A percentile compares a stretch with the other conserved stretches of the same genome.
These are phyloP conservation scores for Colletotrichum sp. DNA, from an alignment of 2,329 filamentous ascomycete genomes.

Conservation along the genomic window DNA sequence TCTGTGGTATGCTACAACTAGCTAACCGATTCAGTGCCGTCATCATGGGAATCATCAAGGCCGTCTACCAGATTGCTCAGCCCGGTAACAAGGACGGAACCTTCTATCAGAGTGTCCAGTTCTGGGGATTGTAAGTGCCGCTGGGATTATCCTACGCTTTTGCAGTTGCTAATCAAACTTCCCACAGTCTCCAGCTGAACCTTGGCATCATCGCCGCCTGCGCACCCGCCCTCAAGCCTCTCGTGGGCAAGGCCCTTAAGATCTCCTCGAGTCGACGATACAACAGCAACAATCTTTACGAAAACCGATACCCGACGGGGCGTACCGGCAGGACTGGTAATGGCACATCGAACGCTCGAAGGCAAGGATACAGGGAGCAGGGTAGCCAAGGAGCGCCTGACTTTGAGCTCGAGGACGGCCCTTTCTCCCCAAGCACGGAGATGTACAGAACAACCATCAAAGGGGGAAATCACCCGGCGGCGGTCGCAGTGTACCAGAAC, in stretches of 20 bases:
- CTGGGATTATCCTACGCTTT: background rate
- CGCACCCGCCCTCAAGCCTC: conserved; percentile 41
- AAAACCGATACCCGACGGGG: conserved; percentile 11
- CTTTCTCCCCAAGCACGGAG: background rate
- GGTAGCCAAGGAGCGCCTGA: conserved; percentile 6
- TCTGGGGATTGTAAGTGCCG: conserved; percentile 38
- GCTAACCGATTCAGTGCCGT: conserved; percentile 34
- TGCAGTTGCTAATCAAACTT: background rate
- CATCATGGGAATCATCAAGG: conserved; percentile 43
- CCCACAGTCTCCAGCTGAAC: conserved; percentile 41
- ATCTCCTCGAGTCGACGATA: conserved; percentile 23
- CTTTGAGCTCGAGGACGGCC: background rate
- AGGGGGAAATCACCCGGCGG: background rate
- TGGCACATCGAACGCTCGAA: background rate
- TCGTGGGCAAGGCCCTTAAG: conserved; percentile 34
- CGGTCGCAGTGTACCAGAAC: background rate
- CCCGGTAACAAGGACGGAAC: conserved; percentile 34
- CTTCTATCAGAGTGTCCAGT: conserved; percentile 32
- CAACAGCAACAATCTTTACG: conserved; percentile 1
- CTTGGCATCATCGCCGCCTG: conserved; percentile 44
- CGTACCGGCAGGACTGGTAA: background rate
- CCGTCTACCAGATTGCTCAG: conserved; percentile 38
- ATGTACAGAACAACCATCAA: background rate
- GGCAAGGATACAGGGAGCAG: conserved; percentile 8
- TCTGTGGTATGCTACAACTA: background rate